phyloP scores from a whole-genome alignment of 2,329 filamentous ascomycete genomes.

The Xylariaceae sp. region DNA sequence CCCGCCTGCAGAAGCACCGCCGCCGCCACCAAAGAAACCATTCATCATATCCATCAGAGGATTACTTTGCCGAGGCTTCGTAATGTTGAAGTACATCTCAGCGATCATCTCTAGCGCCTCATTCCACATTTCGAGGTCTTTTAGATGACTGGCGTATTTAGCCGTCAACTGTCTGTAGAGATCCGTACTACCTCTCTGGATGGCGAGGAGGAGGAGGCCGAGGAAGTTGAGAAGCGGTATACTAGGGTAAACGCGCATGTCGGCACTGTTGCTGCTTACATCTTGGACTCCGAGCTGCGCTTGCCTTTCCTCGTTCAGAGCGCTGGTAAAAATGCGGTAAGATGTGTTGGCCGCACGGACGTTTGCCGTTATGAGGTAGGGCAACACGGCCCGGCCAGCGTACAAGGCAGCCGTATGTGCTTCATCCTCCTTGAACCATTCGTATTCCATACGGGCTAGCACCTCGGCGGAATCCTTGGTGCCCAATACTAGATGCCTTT shows the following conservation, averaged over 20 bases:
- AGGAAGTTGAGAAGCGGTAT: constrained; percentile 96
- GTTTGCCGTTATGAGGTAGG: constrained; percentile 90
- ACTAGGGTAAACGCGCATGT: constrained; percentile 83
- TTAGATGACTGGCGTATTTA: constrained; percentile 81
- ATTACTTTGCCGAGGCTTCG: constrained; percentile 86
- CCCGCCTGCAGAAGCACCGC: constrained; percentile 51
- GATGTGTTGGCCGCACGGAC: constrained; percentile 85
- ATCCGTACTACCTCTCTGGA: constrained; percentile 79
- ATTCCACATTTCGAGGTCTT: constrained; percentile 78
- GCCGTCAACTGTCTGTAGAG: constrained; percentile 80
- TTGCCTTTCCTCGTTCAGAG: constrained; percentile 62
- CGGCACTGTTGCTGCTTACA: constrained; percentile 74
- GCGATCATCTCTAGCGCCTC: constrained; percentile 85
- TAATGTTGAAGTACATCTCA: constrained; percentile 96
- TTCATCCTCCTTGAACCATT: constrained; percentile 91
- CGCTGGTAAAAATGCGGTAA: constrained; percentile 75
- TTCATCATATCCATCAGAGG: constrained; percentile 99
- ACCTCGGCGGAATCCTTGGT: constrained; percentile 86
- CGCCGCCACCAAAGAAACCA: constrained; percentile 86
- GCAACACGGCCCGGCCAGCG: constrained; percentile 83
- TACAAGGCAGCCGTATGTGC: constrained; percentile 87
- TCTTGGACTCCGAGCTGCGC: constrained; percentile 75
- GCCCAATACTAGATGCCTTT: constrained; percentile 85
- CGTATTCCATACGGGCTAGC: constrained; percentile 83
- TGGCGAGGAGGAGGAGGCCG: constrained; percentile 78